Base-by-base conservation (phyloP, 768 basidiomycete species). In the Clavaria fumosa region DNA sequence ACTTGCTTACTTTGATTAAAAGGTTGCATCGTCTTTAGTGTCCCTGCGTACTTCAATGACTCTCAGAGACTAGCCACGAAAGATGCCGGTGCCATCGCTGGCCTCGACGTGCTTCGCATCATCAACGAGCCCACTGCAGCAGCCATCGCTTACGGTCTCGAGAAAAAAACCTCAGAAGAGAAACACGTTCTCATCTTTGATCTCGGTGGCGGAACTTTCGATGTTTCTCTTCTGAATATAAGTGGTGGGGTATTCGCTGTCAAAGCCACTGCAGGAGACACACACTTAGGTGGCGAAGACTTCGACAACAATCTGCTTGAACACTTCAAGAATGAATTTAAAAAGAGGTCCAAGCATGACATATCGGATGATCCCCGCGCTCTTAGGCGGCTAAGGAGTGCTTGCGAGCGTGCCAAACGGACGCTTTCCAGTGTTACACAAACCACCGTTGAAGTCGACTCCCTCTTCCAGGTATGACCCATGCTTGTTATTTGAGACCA, bases 251-350 rank as follows among this genome's bases (percentile, higher is more conserved):
- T 95, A 59, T 93, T 95, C 63, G 91, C 90, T 56, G 91, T 96
- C 61, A 86, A 91, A 72, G 89, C 91, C 40, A 95, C 90, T 41
- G 90, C 91, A 38, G 91, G 91, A 71, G 90, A 95, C 64, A 95
- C 90, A 38, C 90, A 96, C 60, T 73, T 96, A 61, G 91, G 91
- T 62, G 91, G 91, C 62, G 91, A 95, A 58, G 90, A 96, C 61
- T 99, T 99, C 55, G 95, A 99, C 66, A 99, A 99, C 66, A 75
- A 86, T 56, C 78, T 99, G 47, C 64, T 97, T 45, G 89, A 99
- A 37, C 85, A 91, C 73, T 97, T 99, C 83, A 93, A 93, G 75
- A 83, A 81, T 59, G 95, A 99, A 68, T 99, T 99, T 78, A 86
- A 93, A 75, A 72, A 73, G 52, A 97, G 97, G 72, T 76, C 80